Evolutionary conservation across 805 yeast genomes (phyloP), one percentile per base, ranked within the genome.

Genomic region (Scheffersomyces lignosus): DNA sequence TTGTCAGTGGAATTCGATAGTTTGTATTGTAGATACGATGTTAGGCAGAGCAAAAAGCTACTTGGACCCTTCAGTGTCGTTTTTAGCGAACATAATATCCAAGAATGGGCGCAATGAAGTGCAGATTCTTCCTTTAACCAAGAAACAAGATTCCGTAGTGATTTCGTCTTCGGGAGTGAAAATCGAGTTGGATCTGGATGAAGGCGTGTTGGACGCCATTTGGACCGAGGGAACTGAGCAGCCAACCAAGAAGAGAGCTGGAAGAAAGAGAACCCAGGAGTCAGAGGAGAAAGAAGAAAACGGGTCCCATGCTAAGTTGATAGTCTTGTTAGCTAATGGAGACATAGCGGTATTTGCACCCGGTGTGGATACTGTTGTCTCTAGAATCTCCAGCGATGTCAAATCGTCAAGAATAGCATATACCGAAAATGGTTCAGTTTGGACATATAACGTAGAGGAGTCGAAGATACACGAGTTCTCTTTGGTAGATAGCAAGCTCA

Each of bases 21-120:
- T n/a, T n/a, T n/a, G n/a, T n/a, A n/a, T n/a, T n/a, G n/a, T n/a
- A n/a, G n/a, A n/a, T n/a, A n/a, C n/a, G n/a, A n/a, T n/a, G n/a
- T n/a, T n/a, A n/a, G n/a, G n/a, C n/a, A n/a, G n/a, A 16, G 24
- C 34, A n/a, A 29, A 25, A 14, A 44, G 23, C 44, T 29, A 38
- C 29, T 24, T 66, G 27, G 70, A 66, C 37, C 40, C 52, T 23
- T 42, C 56, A 7, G 61, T 63, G 16, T 32, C 52, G 5, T 64
- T 51, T 39, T 56, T 56, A 37, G 73, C 77, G 31, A 62, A 63
- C 33, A 49, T 66, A 13, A 58, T 69, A 4, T 61, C 72, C 20
- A 71, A 73, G 32, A 62, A 62, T 13, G 75, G 76, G 26, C 57
- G 72, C 37, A 70, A 63, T 34, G 78, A 75, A 52, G 62, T 76